Percentiles rank a stretch among this genome's conserved stretches.
Conservation (phyloP, 768 basidiomycete genomes). For the Tricholoma terreum region DNA sequence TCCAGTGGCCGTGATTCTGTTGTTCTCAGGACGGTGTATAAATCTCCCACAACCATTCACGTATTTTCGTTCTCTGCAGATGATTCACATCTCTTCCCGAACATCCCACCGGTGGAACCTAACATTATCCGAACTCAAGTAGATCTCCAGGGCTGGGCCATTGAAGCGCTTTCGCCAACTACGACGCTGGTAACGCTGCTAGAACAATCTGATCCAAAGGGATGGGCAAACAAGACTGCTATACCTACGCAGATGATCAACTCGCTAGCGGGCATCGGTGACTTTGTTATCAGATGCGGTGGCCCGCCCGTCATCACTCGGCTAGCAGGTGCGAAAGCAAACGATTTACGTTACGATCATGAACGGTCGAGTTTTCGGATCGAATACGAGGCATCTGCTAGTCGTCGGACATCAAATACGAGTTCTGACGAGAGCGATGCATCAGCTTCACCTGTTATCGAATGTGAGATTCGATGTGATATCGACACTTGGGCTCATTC, state of each 20-base stretch:
- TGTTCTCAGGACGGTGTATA: constrained; percentile 93
- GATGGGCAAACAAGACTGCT: constrained; percentile 93
- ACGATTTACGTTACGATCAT: constrained; percentile 79
- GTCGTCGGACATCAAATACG: constrained; percentile 35
- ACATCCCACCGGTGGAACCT: constrained; percentile 61
- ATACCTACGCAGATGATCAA: constrained; percentile 94
- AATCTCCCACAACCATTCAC: constrained; percentile 92
- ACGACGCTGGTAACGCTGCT: constrained; percentile 91
- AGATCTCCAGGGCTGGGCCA: constrained; percentile 98
- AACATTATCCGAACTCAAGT: constrained; percentile 89
- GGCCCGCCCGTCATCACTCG: constrained; percentile 92
- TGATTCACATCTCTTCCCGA: constrained; percentile 82
- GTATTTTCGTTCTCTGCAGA: constrained; percentile 95
- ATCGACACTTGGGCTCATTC: constrained; percentile 84
- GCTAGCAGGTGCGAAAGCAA: constrained; percentile 71
- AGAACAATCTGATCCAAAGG: constrained; percentile 96
- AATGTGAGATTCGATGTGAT: constrained; percentile 91
- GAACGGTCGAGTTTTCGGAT: constrained; percentile 78
- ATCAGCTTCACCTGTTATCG: constrained; percentile 51
- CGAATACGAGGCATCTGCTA: constrained; percentile 73
- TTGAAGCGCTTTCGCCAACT: constrained; percentile 91
- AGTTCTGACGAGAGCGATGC: constrained; percentile 25
- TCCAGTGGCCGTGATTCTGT: constrained; percentile 85
- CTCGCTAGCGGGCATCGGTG: constrained; percentile 86
- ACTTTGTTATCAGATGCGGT: constrained; percentile 93